Evolutionary conservation across 2,329 filamentous ascomycete species (phyloP).

Genomic region (Fusarium proliferatum): DNA sequence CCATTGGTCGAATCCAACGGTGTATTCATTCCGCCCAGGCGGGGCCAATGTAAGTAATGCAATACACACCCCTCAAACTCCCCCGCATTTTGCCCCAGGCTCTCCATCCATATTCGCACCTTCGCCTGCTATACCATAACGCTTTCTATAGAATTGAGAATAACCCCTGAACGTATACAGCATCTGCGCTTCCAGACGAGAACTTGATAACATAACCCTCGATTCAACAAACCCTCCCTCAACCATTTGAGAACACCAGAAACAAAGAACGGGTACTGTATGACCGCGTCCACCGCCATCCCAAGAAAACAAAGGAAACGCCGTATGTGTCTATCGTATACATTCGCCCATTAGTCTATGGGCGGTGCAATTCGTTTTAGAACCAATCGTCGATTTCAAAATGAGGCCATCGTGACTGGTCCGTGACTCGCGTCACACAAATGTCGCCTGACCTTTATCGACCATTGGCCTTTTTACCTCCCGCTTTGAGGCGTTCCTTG

Average conservation of each 20-base stretch:
- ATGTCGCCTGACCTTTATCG: slow-evolving; percentile 49
- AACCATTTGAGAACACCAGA: slow-evolving; percentile 17
- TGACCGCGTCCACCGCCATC: slow-evolving; percentile 22
- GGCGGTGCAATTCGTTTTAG: slow-evolving; percentile 22
- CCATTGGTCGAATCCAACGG: slow-evolving; percentile 33
- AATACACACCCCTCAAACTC: slow-evolving; percentile 18
- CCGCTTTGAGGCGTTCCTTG: slow-evolving; percentile 71
- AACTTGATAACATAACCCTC: slow-evolving; percentile 1
- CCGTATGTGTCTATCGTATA: slow-evolving; percentile 38
- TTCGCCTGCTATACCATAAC: slow-evolving; percentile 12
- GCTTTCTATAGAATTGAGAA: slow-evolving; percentile 29
- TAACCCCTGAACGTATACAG: slow-evolving; percentile 1
- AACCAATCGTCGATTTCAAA: slow-evolving; percentile 23
- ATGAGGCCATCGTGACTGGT: slow-evolving; percentile 32
- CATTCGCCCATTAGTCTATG: slow-evolving; percentile 27
- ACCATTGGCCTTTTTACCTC: slow-evolving; percentile 63
- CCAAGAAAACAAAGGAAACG: slow-evolving; percentile 38
- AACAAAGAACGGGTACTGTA: slow-evolving; percentile 27
- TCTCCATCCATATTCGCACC: slow-evolving; percentile 5
- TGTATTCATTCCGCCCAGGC: slow-evolving; percentile 15
- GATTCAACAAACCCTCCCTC: not conserved
- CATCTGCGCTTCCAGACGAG: slow-evolving; percentile 6
- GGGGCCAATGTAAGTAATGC: not conserved
- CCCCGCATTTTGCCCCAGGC: slow-evolving; percentile 35
- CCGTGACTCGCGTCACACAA: slow-evolving; percentile 14